These are phyloP conservation scores for Ogataea degrootiae DNA, from an alignment of 805 yeast species.

Conservation along the genomic window DNA sequence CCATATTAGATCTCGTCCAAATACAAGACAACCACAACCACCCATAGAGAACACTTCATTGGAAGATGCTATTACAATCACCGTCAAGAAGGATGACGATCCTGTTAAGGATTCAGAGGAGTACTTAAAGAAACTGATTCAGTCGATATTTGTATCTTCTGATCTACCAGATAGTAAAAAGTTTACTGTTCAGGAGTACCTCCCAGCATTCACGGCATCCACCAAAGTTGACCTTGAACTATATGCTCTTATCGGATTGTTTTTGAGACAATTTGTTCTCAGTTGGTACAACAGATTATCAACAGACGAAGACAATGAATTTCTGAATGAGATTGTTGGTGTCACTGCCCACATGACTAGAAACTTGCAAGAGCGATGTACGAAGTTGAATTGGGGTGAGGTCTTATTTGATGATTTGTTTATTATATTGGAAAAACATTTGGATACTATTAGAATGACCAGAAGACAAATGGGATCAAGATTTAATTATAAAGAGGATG, in stretches of 20 bases:
- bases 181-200: conserved; percentile 11
- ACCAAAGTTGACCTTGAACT: conserved; percentile 38
- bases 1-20: conserved; percentile 2
- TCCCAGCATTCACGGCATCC: conserved; percentile 38
- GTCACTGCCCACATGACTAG: conserved; percentile 37
- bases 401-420: conserved; percentile 44
- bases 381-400: conserved; percentile 29
- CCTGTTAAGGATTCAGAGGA: conserved; percentile 19
- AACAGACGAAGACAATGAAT: conserved; percentile 34
- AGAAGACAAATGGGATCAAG: conserved; percentile 11
- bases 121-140: conserved; percentile 18
- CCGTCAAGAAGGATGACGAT: not conserved
- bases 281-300: conserved; percentile 41
- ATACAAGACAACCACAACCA: not conserved
- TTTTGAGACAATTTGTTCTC: conserved; percentile 42
- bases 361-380: conserved; percentile 32
- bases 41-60: not conserved
- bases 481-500: conserved; percentile 4
- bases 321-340: conserved; percentile 36
- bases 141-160: conserved; percentile 9
- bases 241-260: conserved; percentile 41
- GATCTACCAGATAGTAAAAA: not conserved
- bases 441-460: conserved; percentile 9
- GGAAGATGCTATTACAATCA: not conserved
- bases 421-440: conserved; percentile 30